Evolutionary conservation across 345 rosid genomes (phyloP), one percentile per base, ranked within the genome.

Genomic region (Combretum micranthum): DNA sequence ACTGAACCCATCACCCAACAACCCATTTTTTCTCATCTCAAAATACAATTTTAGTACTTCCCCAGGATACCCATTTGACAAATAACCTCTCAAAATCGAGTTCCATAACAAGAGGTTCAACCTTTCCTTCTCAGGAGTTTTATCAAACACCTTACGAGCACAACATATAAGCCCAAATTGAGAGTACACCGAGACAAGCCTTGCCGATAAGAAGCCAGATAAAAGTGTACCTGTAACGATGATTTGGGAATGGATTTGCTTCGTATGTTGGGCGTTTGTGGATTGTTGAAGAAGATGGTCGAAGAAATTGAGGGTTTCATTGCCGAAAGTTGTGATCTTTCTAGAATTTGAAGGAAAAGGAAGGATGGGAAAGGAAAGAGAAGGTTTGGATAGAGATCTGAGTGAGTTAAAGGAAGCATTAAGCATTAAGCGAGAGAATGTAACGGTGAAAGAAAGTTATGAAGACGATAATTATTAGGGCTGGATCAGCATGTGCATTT

Each of bases 191-290:
- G 87, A 75, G 11, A 83, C 56, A 20, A 82, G 8, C 50, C 79
- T 72, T n/a, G 87, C 77, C n/a, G 74, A 74, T 79, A 83, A 39
- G 78, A 85, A 80, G 20, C 73, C 82, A 12, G 80, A 75, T 37
- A 57, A 13, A 65, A 45, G 58, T 3, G 55, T 19, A 43, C 75
- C 78, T 2, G 75, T 66, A 64, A 72, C 15, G 47, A 75, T 57
- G 59, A 71, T 25, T 59, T 68, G 81, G 17, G 79, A 53, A 26
- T 80, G 88, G 21, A 77, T 55, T 70, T 82, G 81, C 3, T 52
- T 57, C 64, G 76, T 68, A 19, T 71, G 83, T 0, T 55, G 63
- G 58, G 66, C 14, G 18, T 72, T 63, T 16, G 42, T 44, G 71
- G 83, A 72, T 49, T 42, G 67, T 37, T 59, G 68, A 51, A 86